A percentile compares a stretch with the other conserved stretches of the same genome.
Conservation (phyloP, 345 rosid genomes). For the Moricandia arvensis region DNA sequence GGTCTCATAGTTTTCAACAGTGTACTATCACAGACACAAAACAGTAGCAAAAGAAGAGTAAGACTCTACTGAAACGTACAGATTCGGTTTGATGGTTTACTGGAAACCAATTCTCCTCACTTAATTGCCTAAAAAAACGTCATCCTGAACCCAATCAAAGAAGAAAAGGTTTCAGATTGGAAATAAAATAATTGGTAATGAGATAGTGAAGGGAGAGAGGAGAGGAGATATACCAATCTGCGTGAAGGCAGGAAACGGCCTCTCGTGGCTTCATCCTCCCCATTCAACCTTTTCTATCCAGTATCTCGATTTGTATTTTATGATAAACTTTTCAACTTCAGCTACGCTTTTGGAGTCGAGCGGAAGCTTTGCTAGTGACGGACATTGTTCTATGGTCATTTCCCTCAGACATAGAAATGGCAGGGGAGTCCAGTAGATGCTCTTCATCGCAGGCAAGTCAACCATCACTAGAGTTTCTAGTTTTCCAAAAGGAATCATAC, state of each 20-base stretch:
- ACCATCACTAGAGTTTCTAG: not conserved
- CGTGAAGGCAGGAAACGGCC: too few relatives aligned
- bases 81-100: not conserved
- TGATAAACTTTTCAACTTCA: too few relatives aligned
- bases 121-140: not conserved
- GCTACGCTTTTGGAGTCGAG: not conserved
- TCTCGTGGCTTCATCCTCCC: too few relatives aligned
- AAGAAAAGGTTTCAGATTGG: too few relatives aligned
- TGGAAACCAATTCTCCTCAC: not conserved
- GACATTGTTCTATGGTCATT: not conserved
- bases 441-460: not conserved
- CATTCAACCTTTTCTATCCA: too few relatives aligned
- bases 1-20: not conserved
- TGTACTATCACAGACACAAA: too few relatives aligned
- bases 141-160: slow-evolving; percentile 39
- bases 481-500: not conserved
- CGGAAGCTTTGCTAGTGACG: not conserved
- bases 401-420: not conserved
- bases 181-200: too few relatives aligned
- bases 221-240: too few relatives aligned
- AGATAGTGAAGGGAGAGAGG: too few relatives aligned
- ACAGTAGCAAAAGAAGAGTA: too few relatives aligned
- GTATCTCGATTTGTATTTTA: too few relatives aligned
- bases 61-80: not conserved
- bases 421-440: not conserved